phyloP scores from a whole-genome alignment of 169 alveolate species.

The Plasmodium knowlesi region DNA sequence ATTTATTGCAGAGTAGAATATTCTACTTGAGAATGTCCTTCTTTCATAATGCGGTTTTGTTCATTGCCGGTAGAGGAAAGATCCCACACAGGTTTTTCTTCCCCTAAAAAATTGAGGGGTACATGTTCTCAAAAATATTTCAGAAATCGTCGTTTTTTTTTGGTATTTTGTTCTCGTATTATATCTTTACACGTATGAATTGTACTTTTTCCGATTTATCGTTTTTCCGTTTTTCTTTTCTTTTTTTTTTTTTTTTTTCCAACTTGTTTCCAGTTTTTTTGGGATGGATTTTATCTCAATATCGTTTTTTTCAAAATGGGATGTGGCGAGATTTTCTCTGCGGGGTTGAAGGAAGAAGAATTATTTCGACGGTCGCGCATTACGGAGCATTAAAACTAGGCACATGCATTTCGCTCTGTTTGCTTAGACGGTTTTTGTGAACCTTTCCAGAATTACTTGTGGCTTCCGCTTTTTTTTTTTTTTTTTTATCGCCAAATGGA shows the following conservation, averaged over 20 bases:
- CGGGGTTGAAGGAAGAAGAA: not conserved
- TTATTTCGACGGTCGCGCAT: not conserved
- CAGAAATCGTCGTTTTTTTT: not conserved
- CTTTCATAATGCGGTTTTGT: constrained; percentile 1
- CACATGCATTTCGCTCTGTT: not conserved
- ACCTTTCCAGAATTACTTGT: not conserved
- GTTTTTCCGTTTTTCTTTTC: not conserved
- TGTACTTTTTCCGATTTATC: not conserved
- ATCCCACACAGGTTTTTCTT: not conserved
- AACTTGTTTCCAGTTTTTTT: not conserved
- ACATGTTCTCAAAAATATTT: not conserved
- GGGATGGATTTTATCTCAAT: not conserved
- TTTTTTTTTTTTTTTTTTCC: constrained; percentile 1
- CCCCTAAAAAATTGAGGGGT: not conserved
- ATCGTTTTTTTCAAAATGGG: not conserved
- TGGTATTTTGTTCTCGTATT: not conserved
- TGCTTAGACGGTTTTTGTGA: not conserved
- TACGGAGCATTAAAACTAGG: not conserved
- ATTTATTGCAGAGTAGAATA: not conserved
- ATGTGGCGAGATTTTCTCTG: not conserved
- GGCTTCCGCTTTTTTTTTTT: not conserved
- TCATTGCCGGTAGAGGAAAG: not conserved
- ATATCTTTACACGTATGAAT: not conserved
- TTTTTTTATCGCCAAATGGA: not conserved
- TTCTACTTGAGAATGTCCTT: not conserved